These are phyloP conservation scores for Torulaspora globosa DNA, from an alignment of 1,139 yeast species.

Conservation along the genomic window DNA sequence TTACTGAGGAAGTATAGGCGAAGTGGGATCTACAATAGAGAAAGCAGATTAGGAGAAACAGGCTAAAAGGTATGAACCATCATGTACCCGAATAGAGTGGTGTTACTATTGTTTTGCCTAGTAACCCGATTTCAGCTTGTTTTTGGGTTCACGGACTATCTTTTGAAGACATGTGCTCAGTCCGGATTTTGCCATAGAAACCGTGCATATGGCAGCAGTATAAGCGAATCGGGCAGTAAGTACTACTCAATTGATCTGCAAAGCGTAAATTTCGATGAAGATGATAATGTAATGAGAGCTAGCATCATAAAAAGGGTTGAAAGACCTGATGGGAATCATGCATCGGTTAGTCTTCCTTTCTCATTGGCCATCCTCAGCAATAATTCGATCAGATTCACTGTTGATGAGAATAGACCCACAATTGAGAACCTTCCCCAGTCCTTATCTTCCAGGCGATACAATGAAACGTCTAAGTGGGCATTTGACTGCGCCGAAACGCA, in stretches of 20 bases:
- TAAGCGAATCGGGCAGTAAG: conserved; percentile 40
- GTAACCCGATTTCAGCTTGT: conserved; percentile 5
- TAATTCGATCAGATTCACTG: conserved; percentile 50
- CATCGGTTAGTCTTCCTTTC: conserved; percentile 47
- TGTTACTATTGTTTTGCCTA: background rate
- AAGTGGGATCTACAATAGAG: background rate
- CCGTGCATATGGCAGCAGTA: conserved; percentile 58
- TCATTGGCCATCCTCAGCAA: conserved; percentile 52
- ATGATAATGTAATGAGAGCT: conserved; percentile 24
- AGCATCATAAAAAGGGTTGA: conserved; percentile 26
- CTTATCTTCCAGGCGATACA: conserved; percentile 42
- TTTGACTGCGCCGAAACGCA: conserved; percentile 37
- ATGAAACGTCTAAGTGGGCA: conserved; percentile 60
- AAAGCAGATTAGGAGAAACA: background rate
- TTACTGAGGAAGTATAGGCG: background rate
- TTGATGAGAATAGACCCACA: conserved; percentile 54
- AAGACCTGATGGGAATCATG: conserved; percentile 17
- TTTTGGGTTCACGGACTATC: conserved; percentile 32
- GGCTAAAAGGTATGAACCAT: background rate
- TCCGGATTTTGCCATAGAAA: conserved; percentile 86
- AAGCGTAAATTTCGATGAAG: conserved; percentile 37
- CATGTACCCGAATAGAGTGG: conserved; percentile 1
- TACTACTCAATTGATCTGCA: conserved; percentile 53
- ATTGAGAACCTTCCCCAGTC: background rate
- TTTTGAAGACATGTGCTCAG: conserved; percentile 76